Evolutionary conservation across 1,284 basidiomycete genomes (phyloP).

Genomic region (Pisolithus thermaeus): DNA sequence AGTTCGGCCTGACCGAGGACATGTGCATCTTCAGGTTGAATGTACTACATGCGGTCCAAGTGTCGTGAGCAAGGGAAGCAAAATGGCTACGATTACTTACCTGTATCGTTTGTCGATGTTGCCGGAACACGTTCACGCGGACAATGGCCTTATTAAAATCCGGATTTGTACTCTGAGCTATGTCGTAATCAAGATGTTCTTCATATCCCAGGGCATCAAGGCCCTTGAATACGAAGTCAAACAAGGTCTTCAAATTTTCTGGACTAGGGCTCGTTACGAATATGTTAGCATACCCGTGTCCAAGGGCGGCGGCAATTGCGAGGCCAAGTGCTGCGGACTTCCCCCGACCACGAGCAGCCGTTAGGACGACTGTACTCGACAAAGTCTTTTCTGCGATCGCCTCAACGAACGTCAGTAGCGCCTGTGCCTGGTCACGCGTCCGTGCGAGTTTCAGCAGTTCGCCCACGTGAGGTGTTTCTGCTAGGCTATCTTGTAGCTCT

Average conservation of each 20-base stretch:
- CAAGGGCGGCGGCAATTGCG: constrained; percentile 89
- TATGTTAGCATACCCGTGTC: constrained; percentile 95
- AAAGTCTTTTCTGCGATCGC: constrained; percentile 90
- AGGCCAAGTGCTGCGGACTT: constrained; percentile 96
- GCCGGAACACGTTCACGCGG: constrained; percentile 90
- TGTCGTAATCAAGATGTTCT: constrained; percentile 97
- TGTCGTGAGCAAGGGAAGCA: not conserved
- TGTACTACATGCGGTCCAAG: constrained; percentile 60
- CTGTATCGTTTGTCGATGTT: constrained; percentile 92
- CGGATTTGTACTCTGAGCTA: constrained; percentile 89
- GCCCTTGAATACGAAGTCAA: constrained; percentile 98
- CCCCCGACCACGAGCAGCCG: constrained; percentile 91
- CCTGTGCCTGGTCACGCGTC: constrained; percentile 91
- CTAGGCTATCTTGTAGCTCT: constrained; percentile 76
- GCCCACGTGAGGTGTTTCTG: constrained; percentile 77
- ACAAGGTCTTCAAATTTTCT: constrained; percentile 97
- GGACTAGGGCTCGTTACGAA: constrained; percentile 98
- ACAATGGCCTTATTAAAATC: constrained; percentile 97
- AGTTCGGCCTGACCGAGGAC: constrained; percentile 97
- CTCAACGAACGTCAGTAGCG: constrained; percentile 88
- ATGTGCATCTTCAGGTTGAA: constrained; percentile 95
- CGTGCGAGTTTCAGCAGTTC: constrained; percentile 89
- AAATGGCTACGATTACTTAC: constrained; percentile 34
- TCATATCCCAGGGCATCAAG: constrained; percentile 94
- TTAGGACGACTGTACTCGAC: constrained; percentile 92